phyloP scores from a whole-genome alignment of 1,139 yeast genomes.

The Diutina neorugosa region DNA sequence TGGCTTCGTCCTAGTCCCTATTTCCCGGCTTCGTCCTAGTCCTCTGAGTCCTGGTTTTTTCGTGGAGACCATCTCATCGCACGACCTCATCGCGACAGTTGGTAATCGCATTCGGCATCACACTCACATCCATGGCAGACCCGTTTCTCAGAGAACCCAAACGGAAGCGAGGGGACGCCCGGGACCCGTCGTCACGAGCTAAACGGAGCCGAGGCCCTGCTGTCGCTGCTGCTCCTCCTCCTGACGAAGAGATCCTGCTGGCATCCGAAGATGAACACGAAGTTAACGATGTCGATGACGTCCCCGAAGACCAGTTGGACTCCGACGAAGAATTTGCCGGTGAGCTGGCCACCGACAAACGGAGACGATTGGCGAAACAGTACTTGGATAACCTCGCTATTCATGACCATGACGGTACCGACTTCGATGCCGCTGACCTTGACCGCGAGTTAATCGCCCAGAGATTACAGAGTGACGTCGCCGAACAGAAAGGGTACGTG shows the following conservation, averaged over 20 bases:
- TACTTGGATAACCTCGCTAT: constrained; percentile 68
- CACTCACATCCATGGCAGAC: not conserved
- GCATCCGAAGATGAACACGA: not conserved
- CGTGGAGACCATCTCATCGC: not conserved
- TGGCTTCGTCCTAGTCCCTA: too few relatives aligned
- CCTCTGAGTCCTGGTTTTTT: too few relatives aligned
- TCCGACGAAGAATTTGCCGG: constrained; percentile 53
- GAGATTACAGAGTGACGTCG: constrained; percentile 78
- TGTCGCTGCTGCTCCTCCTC: not conserved
- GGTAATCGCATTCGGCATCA: not conserved
- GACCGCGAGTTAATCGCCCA: constrained; percentile 77
- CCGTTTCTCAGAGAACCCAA: constrained; percentile 2
- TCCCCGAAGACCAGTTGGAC: not conserved
- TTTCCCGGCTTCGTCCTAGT: too few relatives aligned
- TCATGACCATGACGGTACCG: constrained; percentile 34
- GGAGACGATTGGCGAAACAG: constrained; percentile 89
- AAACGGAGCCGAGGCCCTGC: not conserved
- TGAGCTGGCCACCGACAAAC: constrained; percentile 85
- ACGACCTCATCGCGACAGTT: not conserved
- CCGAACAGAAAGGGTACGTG: constrained; percentile 75
- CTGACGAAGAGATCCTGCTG: constrained; percentile 3
- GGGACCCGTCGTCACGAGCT: not conserved
- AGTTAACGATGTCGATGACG: not conserved
- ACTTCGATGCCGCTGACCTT: constrained; percentile 42
- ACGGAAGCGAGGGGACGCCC: not conserved